Evolutionary conservation across 208 protist genomes (phyloP).

Genomic region (Perkinsela sp.): DNA sequence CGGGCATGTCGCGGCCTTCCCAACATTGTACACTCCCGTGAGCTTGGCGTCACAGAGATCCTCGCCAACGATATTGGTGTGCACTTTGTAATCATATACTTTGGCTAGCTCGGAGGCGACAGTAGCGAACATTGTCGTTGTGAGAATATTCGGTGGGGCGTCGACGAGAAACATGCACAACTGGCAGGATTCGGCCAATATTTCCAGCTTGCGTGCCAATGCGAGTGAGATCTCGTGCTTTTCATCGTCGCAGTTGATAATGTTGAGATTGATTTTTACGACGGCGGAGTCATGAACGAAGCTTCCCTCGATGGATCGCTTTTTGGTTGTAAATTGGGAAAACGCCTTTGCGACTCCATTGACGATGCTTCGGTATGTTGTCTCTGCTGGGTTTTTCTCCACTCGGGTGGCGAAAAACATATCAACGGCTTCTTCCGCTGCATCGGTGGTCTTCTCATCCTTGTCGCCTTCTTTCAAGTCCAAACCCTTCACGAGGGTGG

Average conservation of each 20-base stretch:
- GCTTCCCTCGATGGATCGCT: background rate
- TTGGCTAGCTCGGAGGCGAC: constrained; percentile 18
- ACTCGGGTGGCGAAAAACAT: background rate
- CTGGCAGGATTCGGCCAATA: constrained; percentile 22
- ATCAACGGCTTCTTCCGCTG: background rate
- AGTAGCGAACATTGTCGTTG: constrained; percentile 30
- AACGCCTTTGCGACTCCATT: background rate
- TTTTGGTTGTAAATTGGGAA: background rate
- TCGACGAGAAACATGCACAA: constrained; percentile 47
- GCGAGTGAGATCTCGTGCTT: background rate
- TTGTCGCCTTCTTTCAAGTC: background rate
- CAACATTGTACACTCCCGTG: constrained; percentile 35
- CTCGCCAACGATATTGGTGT: constrained; percentile 24
- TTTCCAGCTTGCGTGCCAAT: constrained; percentile 9
- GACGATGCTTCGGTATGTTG: background rate
- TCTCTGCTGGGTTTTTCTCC: too few relatives aligned
- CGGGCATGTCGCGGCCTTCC: constrained; percentile 20
- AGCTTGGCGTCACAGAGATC: constrained; percentile 26
- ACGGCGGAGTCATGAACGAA: background rate
- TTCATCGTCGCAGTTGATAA: background rate
- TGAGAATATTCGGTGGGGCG: constrained; percentile 25
- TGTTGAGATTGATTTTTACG: background rate
- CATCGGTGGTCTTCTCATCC: background rate
- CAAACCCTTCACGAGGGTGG: background rate
- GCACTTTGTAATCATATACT: constrained; percentile 11